Evolutionary conservation across 2,329 filamentous ascomycete species (phyloP).

Genomic region (Verticillium zaregamsianum): DNA sequence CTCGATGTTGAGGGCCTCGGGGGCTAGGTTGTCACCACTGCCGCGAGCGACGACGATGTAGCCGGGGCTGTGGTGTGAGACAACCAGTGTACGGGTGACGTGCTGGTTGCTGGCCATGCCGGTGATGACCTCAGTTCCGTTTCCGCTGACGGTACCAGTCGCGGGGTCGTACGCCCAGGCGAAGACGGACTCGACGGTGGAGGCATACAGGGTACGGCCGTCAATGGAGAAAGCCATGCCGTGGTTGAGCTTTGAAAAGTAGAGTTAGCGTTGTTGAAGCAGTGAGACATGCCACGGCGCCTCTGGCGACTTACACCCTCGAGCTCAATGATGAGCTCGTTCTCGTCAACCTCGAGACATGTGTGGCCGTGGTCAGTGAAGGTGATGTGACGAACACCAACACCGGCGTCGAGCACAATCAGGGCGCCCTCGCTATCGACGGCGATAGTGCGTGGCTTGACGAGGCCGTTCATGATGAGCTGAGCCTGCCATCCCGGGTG

Average conservation of each 20-base stretch:
- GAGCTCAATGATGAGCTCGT: conserved; percentile 26
- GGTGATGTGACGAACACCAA: conserved; percentile 35
- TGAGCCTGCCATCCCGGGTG: conserved; percentile 39
- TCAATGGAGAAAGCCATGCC: conserved; percentile 50
- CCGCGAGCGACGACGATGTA: conserved; percentile 64
- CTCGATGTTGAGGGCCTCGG: conserved; percentile 39
- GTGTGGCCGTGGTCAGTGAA: conserved; percentile 37
- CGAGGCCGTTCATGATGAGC: conserved; percentile 36
- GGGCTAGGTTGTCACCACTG: conserved; percentile 59
- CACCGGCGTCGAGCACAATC: conserved; percentile 38
- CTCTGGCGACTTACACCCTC: conserved; percentile 22
- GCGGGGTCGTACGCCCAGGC: conserved; percentile 62
- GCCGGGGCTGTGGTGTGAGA: conserved; percentile 50
- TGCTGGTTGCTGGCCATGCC: conserved; percentile 48
- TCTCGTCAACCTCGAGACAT: conserved; percentile 33
- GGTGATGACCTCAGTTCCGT: conserved; percentile 52
- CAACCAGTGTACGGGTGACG: conserved; percentile 61
- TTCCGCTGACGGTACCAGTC: conserved; percentile 37
- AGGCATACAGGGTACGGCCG: conserved; percentile 52
- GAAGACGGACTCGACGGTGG: conserved; percentile 53
- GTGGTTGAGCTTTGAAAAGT: conserved; percentile 43
- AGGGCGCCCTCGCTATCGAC: conserved; percentile 42
- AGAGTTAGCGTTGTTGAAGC: not conserved
- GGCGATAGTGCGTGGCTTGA: conserved; percentile 37
- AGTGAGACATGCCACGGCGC: not conserved